Evolutionary conservation across 2,329 filamentous ascomycete species (phyloP), one percentile per base, ranked within the genome.

Genomic region (Diaporthe citriasiana): DNA sequence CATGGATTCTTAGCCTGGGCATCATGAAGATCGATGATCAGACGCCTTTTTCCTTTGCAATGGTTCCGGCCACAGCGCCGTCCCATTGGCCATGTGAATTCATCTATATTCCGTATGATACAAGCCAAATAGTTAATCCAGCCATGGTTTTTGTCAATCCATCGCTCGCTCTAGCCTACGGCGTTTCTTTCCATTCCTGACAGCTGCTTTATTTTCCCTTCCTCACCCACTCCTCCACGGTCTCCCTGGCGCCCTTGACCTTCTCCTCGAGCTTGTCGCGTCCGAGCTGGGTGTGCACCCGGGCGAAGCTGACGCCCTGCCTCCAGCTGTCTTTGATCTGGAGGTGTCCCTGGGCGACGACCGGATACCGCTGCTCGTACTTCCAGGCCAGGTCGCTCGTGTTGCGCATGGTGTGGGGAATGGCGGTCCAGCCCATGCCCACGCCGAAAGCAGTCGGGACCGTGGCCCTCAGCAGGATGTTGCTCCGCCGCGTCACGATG

Each of bases 351-450:
- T 98, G 92, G 25, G 95, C 93, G 71, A 99, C 83, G 25, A 89
- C 93, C 6, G 97, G 97, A 81, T 95, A 94, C 80, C 89, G 91
- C 89, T 97, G 90, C 91, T 99, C 97, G 83, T 97, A 99, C 82
- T 91, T 92, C 97, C 97, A 99, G 59, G 93, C 86, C 81, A 98
- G 87, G 81, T 96, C 92, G 56, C 93, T 92, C 38, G 97, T 91
- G 84, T 99, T 99, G 82, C 91, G 87, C 89, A 95, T 97, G 55
- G 97, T 99, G 77, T 97, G 88, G 57, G 97, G 97, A 65, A 99
- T 85, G 51, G 98, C 92, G 75, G 92, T 88, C 91, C 95, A 97
- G 74, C 94, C 95, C 73, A 95, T 94, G 72, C 92, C 92, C 76
- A 97, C 86, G 77, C 95, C 97, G 56, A 98, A 91, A 27, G 92